Evolutionary conservation across 306 rosid species (phyloP).

Genomic region (Crotalaria pallida): DNA sequence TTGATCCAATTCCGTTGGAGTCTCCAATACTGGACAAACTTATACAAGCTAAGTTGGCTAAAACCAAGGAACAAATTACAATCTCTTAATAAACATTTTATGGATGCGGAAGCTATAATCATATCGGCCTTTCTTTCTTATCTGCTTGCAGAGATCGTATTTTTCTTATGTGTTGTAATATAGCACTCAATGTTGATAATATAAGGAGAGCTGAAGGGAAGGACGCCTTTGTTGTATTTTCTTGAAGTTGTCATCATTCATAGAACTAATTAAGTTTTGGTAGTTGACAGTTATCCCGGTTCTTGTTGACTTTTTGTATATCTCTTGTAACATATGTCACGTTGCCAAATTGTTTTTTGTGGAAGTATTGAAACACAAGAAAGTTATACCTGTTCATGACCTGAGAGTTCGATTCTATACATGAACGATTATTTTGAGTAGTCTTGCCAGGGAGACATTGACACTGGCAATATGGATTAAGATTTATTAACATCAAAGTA

Average conservation of each 20-base stretch:
- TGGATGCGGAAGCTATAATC: slow-evolving; percentile 6
- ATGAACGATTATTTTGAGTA: too few relatives aligned
- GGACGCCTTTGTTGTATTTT: not conserved
- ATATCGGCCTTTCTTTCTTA: not conserved
- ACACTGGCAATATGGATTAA: too few relatives aligned
- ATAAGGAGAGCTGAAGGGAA: not conserved
- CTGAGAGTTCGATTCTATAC: not conserved
- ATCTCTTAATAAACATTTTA: slow-evolving; percentile 30
- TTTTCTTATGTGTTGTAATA: not conserved
- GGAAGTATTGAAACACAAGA: not conserved
- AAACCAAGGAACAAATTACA: slow-evolving; percentile 45
- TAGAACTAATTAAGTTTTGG: slow-evolving; percentile 15
- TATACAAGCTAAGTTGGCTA: slow-evolving; percentile 70
- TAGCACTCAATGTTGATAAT: not conserved
- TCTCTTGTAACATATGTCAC: slow-evolving; percentile 22
- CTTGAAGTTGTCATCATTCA: not conserved
- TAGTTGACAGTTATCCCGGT: not conserved
- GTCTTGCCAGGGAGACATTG: too few relatives aligned
- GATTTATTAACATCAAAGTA: too few relatives aligned
- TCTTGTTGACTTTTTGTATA: slow-evolving; percentile 28
- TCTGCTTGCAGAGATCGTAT: not conserved
- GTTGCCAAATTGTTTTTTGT: not conserved
- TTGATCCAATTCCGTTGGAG: slow-evolving; percentile 79
- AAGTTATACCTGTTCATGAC: not conserved
- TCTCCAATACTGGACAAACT: slow-evolving; percentile 88